Evolutionary conservation across 345 rosid species (phyloP).

Genomic region (Eutrema yunnanense): DNA sequence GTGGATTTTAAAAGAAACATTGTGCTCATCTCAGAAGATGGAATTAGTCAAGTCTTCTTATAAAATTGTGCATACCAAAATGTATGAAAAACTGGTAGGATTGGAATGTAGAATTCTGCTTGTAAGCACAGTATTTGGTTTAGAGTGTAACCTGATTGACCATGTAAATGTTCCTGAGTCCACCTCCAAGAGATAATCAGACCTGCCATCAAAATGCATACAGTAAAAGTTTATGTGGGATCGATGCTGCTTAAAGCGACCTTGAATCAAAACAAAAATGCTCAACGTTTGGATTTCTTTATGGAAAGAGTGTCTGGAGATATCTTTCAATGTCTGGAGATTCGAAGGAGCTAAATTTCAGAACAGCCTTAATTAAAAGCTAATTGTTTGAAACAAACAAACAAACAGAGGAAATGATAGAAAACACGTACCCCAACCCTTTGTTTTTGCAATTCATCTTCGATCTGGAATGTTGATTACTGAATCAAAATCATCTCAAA

Average conservation of each 20-base stretch:
- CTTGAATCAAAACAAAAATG: background rate
- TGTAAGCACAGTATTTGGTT: conserved; percentile 7
- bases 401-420: background rate
- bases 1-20: background rate
- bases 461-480: background rate
- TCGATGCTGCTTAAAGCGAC: background rate
- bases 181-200: background rate
- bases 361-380: background rate
- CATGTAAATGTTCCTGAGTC: conserved; percentile 11
- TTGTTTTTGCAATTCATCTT: background rate
- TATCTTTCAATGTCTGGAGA: no score
- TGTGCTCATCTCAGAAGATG: background rate
- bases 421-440: background rate
- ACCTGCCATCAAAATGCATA: no score
- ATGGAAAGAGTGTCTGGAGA: no score
- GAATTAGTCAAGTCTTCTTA: background rate
- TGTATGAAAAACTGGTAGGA: conserved; percentile 24
- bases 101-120: background rate
- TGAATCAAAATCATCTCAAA: no score
- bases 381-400: background rate
- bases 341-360: no score
- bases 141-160: conserved; percentile 27
- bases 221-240: no score
- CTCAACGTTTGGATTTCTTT: background rate
- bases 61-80: conserved; percentile 2